phyloP scores from a whole-genome alignment of 331 rosid species.

The Saraca asoca region DNA sequence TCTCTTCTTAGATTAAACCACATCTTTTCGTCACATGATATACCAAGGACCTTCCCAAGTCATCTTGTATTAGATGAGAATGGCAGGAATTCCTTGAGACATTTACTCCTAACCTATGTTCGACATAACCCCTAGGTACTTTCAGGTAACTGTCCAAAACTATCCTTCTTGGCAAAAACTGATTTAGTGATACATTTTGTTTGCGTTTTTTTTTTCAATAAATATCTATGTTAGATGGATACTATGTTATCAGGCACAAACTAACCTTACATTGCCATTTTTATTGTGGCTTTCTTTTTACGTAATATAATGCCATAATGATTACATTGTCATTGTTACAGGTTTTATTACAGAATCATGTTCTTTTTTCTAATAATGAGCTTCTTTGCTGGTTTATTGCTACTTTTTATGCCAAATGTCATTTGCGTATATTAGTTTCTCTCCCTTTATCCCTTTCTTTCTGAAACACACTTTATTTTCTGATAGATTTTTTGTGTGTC shows the following conservation, averaged over 20 bases:
- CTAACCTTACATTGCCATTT: conserved; percentile 6
- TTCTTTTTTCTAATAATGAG: conserved; percentile 75
- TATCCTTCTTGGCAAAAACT: conserved; percentile 11
- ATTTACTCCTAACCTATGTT: conserved; percentile 87
- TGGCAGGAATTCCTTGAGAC: conserved; percentile 88
- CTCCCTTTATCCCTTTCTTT: conserved; percentile 13
- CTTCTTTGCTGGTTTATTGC: conserved; percentile 86
- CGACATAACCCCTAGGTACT: conserved; percentile 92
- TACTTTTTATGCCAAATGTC: conserved; percentile 94
- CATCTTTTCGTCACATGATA: conserved; percentile 62
- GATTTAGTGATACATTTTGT: conserved; percentile 1
- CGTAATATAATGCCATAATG: not conserved
- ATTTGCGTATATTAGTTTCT: conserved; percentile 73
- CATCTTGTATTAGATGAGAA: conserved; percentile 88
- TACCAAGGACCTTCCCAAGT: conserved; percentile 95
- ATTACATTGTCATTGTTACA: conserved; percentile 9
- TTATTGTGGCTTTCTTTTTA: not conserved
- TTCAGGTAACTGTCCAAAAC: conserved; percentile 68
- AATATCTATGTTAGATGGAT: not conserved
- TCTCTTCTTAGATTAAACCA: conserved; percentile 55
- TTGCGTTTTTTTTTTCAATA: not conserved
- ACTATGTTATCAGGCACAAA: not conserved
- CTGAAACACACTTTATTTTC: too few species aligned
- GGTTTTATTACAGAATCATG: conserved; percentile 26
- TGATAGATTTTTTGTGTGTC: too few species aligned